A percentile compares a stretch with the other conserved stretches of the same genome.
Evolutionary conservation across 2,329 filamentous ascomycete genomes (phyloP).

Genomic region (Paecilomyces fulvus): DNA sequence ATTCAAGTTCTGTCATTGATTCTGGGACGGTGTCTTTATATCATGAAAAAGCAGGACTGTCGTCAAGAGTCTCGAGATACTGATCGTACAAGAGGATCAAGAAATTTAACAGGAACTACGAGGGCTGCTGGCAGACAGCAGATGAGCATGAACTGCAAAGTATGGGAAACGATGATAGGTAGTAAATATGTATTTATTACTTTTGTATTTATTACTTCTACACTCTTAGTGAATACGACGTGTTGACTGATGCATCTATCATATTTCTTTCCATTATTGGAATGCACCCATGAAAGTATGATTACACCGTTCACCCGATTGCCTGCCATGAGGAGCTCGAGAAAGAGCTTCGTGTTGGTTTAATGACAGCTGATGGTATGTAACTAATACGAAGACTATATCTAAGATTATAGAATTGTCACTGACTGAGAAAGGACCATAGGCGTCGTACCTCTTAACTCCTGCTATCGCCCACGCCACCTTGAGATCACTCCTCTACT

Average conservation of each 20-base stretch:
- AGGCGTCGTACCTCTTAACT: slow-evolving; percentile 74
- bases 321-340: slow-evolving; percentile 61
- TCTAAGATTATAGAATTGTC: background rate
- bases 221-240: too few relatives aligned
- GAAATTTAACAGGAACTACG: too few relatives aligned
- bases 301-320: slow-evolving; percentile 78
- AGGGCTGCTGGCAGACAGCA: too few relatives aligned
- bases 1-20: too few relatives aligned
- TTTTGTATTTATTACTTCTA: too few relatives aligned
- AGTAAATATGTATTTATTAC: too few relatives aligned
- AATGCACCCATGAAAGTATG: slow-evolving; percentile 84
- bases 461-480: slow-evolving; percentile 76
- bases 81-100: too few relatives aligned
- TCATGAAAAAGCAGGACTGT: too few relatives aligned
- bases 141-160: too few relatives aligned
- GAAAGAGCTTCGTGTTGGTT: slow-evolving; percentile 62
- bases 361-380: slow-evolving; percentile 63
- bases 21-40: too few relatives aligned
- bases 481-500: slow-evolving; percentile 56
- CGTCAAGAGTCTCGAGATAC: too few relatives aligned
- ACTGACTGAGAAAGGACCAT: background rate
- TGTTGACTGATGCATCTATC: slow-evolving; percentile 10
- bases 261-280: slow-evolving; percentile 68
- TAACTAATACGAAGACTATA: background rate
- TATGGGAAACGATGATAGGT: too few relatives aligned